A percentile compares a stretch with the other conserved stretches of the same genome.
These are phyloP conservation scores for Sarcocystis neurona DNA, from an alignment of 169 alveolate genomes.

Conservation along the genomic window DNA sequence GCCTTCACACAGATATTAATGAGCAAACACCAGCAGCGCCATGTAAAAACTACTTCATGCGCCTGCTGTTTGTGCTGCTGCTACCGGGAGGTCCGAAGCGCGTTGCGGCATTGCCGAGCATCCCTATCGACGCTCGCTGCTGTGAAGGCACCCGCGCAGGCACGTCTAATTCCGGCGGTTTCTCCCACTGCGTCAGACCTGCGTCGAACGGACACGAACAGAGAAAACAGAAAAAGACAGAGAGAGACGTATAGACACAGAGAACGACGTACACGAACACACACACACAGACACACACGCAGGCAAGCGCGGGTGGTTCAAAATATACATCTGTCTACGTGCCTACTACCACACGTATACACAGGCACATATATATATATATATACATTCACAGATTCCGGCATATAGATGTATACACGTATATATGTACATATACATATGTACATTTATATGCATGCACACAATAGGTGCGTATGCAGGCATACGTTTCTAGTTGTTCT, in stretches of 20 bases:
- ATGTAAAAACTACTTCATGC: not conserved
- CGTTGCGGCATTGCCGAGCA: not conserved
- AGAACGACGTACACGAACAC: not conserved
- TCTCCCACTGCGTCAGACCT: constrained; percentile 89
- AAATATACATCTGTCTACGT: too few species aligned
- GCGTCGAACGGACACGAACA: constrained; percentile 34
- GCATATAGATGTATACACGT: too few species aligned
- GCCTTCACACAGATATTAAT: not conserved
- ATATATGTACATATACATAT: too few species aligned
- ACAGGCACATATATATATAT: too few species aligned
- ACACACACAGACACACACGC: not conserved
- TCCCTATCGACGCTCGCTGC: not conserved
- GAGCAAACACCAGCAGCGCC: not conserved
- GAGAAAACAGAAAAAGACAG: not conserved
- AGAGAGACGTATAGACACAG: not conserved
- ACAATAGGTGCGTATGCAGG: too few species aligned
- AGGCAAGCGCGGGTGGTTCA: not conserved
- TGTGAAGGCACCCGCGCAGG: constrained; percentile 66
- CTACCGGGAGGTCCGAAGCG: constrained; percentile 20
- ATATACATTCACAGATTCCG: too few species aligned
- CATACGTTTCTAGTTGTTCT: too few species aligned
- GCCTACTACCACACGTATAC: too few species aligned
- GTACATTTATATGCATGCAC: too few species aligned
- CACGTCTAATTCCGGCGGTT: constrained; percentile 84
- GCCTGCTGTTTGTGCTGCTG: not conserved